Evolutionary conservation across 805 yeast species (phyloP).

Genomic region (Starmerella vaccinii): DNA sequence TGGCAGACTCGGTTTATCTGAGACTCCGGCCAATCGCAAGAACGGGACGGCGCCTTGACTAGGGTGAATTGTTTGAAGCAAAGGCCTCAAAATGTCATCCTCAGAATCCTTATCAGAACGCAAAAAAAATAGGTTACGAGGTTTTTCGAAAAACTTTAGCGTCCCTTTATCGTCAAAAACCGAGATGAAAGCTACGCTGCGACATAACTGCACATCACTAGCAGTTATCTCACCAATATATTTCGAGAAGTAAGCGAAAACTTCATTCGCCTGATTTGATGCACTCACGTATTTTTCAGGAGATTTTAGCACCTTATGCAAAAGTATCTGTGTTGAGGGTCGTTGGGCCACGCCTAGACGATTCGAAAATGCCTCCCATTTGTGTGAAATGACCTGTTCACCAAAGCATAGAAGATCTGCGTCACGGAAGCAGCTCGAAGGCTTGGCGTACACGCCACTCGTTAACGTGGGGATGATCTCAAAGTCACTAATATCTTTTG

Average conservation of each 20-base stretch:
- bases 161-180: not conserved
- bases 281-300: constrained; percentile 25
- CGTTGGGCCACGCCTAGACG: constrained; percentile 28
- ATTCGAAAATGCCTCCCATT: constrained; percentile 25
- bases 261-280: constrained; percentile 18
- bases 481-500: constrained; percentile 3
- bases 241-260: constrained; percentile 29
- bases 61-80: constrained; percentile 15
- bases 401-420: constrained; percentile 26
- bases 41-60: constrained; percentile 27
- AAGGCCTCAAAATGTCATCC: constrained; percentile 11
- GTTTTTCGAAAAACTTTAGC: constrained; percentile 17
- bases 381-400: constrained; percentile 26
- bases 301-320: constrained; percentile 17
- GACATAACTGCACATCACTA: constrained; percentile 20
- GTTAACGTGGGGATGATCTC: constrained; percentile 23
- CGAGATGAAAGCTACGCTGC: constrained; percentile 27
- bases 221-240: constrained; percentile 21
- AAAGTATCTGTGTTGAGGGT: constrained; percentile 25
- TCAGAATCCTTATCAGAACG: constrained; percentile 4
- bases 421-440: constrained; percentile 25
- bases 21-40: constrained; percentile 29
- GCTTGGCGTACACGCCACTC: constrained; percentile 14
- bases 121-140: constrained; percentile 25
- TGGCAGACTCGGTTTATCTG: constrained; percentile 28